phyloP scores from a whole-genome alignment of 2,329 filamentous ascomycete genomes.

The Niveomyces coronatus region DNA sequence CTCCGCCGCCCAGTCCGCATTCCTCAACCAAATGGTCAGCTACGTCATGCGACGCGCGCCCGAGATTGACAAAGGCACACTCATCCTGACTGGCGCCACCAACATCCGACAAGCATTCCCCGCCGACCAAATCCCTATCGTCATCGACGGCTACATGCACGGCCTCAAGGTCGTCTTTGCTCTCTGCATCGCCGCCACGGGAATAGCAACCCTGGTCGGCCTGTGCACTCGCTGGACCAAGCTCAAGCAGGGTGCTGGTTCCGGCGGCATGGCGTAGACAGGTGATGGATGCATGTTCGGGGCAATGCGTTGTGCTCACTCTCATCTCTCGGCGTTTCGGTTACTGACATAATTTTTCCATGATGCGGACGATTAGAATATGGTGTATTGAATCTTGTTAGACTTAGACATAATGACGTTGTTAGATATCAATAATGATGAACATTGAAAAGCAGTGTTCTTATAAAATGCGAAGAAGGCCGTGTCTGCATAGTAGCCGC shows the following conservation, averaged over 20 bases:
- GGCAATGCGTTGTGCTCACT: not conserved
- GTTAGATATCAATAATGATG: no score
- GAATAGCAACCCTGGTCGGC: constrained; percentile 26
- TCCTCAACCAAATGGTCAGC: constrained; percentile 33
- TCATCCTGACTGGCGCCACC: constrained; percentile 39
- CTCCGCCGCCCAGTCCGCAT: constrained; percentile 36
- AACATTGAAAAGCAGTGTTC: no score
- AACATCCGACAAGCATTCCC: constrained; percentile 44
- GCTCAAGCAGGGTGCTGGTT: constrained; percentile 21
- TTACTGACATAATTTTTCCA: no score
- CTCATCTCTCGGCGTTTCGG: constrained; percentile 1
- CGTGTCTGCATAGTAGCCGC: no score
- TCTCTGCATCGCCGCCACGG: constrained; percentile 39
- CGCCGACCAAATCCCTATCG: constrained; percentile 35
- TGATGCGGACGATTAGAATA: no score
- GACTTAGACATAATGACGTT: no score
- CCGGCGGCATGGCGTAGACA: constrained; percentile 20
- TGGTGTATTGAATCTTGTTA: no score
- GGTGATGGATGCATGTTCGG: not conserved
- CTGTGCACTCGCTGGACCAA: constrained; percentile 28
- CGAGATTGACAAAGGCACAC: constrained; percentile 22
- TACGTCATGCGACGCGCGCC: constrained; percentile 25
- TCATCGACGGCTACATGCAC: constrained; percentile 52
- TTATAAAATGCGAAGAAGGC: no score
- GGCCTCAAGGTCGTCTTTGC: constrained; percentile 54